These are phyloP conservation scores for Chlamydomonas schloesseri DNA, from an alignment of 139 green algal genomes.

Conservation along the genomic window DNA sequence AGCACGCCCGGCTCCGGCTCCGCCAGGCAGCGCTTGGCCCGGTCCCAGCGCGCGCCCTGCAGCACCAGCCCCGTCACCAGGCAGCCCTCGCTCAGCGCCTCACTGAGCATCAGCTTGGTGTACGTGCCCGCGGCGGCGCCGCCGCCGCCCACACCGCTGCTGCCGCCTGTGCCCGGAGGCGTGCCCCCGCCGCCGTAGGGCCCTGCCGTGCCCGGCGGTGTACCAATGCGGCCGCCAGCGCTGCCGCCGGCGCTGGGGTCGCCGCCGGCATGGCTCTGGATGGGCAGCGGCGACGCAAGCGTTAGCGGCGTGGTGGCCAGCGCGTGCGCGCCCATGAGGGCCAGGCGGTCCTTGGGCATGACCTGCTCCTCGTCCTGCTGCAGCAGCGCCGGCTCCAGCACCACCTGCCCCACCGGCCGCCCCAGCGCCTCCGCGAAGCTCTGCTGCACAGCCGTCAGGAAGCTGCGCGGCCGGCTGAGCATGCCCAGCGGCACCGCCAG, in stretches of 20 bases:
- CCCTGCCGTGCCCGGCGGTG: no score
- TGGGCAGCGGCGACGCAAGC: no score
- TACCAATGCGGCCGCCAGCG: no score
- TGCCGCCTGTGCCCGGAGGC: not conserved
- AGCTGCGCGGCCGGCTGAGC: constrained; percentile 51
- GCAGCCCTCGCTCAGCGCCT: constrained; percentile 36
- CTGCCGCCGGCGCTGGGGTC: no score
- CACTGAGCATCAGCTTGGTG: no score
- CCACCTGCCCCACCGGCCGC: constrained; percentile 41
- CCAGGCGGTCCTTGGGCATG: not conserved
- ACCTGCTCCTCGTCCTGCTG: constrained; percentile 18
- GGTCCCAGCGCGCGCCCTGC: constrained; percentile 49
- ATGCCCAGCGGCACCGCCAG: constrained; percentile 51
- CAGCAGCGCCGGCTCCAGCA: constrained; percentile 39
- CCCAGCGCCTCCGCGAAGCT: constrained; percentile 48
- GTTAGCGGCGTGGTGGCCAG: constrained; percentile 7
- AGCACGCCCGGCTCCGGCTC: constrained; percentile 33
- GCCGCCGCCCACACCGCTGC: not conserved
- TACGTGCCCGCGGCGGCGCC: no score
- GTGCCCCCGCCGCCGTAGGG: no score
- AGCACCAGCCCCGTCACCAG: constrained; percentile 39
- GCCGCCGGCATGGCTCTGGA: no score
- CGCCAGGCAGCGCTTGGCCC: not conserved
- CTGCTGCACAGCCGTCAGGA: constrained; percentile 55
- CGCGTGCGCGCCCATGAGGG: not conserved